phyloP scores from a whole-genome alignment of 2,329 filamentous ascomycete species.

The Diplodia mutila region DNA sequence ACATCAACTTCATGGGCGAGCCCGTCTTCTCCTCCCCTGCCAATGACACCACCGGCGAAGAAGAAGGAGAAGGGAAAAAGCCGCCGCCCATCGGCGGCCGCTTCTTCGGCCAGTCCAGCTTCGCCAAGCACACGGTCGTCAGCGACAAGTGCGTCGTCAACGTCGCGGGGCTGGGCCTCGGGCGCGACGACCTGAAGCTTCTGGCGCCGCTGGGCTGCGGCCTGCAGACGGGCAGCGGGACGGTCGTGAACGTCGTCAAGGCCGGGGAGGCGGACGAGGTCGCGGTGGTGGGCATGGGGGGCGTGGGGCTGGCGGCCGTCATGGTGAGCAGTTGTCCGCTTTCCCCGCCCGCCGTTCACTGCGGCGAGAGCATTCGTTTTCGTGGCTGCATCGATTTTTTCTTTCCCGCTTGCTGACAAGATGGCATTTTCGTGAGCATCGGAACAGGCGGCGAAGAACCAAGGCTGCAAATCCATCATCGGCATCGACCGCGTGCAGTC shows the following conservation, averaged over 20 bases:
- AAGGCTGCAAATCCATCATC: slow-evolving; percentile 41
- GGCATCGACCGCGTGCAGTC: slow-evolving; percentile 41
- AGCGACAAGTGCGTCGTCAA: slow-evolving; percentile 49
- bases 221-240: slow-evolving; percentile 51
- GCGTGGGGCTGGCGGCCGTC: slow-evolving; percentile 52
- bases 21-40: not conserved
- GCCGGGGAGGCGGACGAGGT: slow-evolving; percentile 43
- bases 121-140: slow-evolving; percentile 46
- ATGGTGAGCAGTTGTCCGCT: slow-evolving; percentile 38
- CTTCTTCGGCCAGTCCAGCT: slow-evolving; percentile 57
- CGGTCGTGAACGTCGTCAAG: slow-evolving; percentile 39
- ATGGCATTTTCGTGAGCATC: too few relatives aligned
- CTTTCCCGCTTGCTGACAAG: not conserved
- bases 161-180: slow-evolving; percentile 42
- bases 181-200: slow-evolving; percentile 45
- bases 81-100: slow-evolving; percentile 37
- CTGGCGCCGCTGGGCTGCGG: slow-evolving; percentile 53
- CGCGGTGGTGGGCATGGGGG: slow-evolving; percentile 51
- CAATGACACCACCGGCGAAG: not conserved
- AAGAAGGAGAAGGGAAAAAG: not conserved
- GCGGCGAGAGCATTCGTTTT: too few relatives aligned
- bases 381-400: too few relatives aligned
- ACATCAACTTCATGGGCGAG: slow-evolving; percentile 25
- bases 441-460: slow-evolving; percentile 48
- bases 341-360: too few relatives aligned